A percentile compares a stretch with the other conserved stretches of the same genome.
Evolutionary conservation across 2,329 filamentous ascomycete genomes (phyloP).

Genomic region (Celoporthe dispersa): DNA sequence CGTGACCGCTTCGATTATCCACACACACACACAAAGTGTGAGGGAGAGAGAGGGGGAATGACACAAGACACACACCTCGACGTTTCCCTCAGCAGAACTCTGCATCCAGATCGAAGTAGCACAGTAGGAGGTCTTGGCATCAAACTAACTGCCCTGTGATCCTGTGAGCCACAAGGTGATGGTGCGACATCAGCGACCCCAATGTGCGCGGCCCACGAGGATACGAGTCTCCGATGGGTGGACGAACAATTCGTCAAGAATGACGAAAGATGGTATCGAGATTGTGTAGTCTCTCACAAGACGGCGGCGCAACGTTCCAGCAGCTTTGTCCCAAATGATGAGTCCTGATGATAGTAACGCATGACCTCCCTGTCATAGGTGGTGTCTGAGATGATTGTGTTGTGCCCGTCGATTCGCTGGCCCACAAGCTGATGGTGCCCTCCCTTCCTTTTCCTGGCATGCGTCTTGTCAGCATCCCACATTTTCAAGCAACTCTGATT

Average conservation of each 20-base stretch:
- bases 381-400: constrained; percentile 1
- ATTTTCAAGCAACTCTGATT: not conserved
- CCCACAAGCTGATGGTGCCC: not conserved
- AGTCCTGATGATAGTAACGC: not conserved
- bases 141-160: not conserved
- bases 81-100: not conserved
- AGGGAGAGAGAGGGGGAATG: not conserved
- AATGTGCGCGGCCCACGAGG: not conserved
- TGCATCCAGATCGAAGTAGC: not conserved
- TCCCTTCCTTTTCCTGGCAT: not conserved
- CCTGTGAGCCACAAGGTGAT: not conserved
- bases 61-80: not conserved
- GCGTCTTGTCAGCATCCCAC: not conserved
- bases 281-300: not conserved
- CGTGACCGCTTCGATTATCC: not conserved
- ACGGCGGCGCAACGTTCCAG: not conserved
- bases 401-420: not conserved
- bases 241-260: not conserved
- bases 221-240: constrained; percentile 3
- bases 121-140: not conserved
- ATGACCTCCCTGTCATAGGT: not conserved
- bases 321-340: not conserved
- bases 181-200: not conserved
- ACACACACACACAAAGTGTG: not conserved
- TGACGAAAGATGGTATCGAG: not conserved